phyloP scores from a whole-genome alignment of 2,329 filamentous ascomycete genomes.

The Pseudogymnoascus sp. region DNA sequence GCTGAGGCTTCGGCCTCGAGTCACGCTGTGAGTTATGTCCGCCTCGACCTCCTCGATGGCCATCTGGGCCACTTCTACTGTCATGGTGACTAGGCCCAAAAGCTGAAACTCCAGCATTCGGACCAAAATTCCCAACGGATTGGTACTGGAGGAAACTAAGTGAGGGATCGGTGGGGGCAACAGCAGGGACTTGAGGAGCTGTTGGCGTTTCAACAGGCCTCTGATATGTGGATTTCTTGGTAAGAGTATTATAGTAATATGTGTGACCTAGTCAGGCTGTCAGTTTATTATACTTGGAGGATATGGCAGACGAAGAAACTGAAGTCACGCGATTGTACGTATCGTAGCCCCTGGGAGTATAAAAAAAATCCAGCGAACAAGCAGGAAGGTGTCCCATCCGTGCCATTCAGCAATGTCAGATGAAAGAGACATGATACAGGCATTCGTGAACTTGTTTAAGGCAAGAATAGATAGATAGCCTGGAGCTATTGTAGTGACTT shows the following conservation, averaged over 20 bases:
- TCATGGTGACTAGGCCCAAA: constrained; percentile 25
- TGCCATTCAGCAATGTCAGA: not conserved
- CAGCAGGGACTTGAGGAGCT: not conserved
- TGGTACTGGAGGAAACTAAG: constrained; percentile 37
- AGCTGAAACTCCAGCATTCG: constrained; percentile 28
- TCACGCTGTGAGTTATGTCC: constrained; percentile 42
- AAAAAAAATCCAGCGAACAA: not conserved
- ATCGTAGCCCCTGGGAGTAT: not conserved
- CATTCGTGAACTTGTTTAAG: no score
- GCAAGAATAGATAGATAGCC: not conserved
- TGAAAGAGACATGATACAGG: not conserved
- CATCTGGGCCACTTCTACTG: constrained; percentile 34
- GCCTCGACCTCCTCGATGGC: constrained; percentile 41
- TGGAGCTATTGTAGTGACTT: not conserved
- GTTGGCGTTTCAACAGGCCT: constrained; percentile 47
- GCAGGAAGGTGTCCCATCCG: not conserved
- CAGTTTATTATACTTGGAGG: constrained; percentile 16
- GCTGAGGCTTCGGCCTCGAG: constrained; percentile 52
- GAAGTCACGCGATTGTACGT: not conserved
- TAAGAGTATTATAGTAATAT: constrained; percentile 80
- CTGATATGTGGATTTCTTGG: constrained; percentile 80
- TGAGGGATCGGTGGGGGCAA: constrained; percentile 21
- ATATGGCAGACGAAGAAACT: not conserved
- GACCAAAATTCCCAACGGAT: constrained; percentile 32
- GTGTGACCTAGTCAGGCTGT: constrained; percentile 51